Evolutionary conservation across 257 asterid genomes (phyloP).

Genomic region (Thymus quinquecostatus): DNA sequence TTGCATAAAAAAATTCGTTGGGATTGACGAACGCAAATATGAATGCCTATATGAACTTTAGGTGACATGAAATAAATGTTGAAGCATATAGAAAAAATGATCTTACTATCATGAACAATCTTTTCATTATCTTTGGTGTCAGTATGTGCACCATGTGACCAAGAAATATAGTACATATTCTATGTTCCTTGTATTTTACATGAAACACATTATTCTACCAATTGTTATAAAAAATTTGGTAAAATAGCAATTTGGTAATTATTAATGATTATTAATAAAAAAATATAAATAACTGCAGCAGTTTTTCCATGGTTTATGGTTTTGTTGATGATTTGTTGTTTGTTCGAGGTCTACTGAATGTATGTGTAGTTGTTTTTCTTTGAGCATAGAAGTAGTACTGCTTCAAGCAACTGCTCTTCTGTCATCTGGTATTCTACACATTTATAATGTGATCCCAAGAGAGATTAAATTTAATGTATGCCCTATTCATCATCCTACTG

Average conservation of each 20-base stretch:
- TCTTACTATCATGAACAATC: background rate
- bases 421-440: background rate
- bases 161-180: background rate
- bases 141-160: background rate
- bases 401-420: slow-evolving; percentile 3
- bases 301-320: no score
- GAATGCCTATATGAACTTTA: no score
- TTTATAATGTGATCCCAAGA: slow-evolving; percentile 2
- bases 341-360: no score
- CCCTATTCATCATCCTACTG: slow-evolving; percentile 12
- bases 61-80: background rate
- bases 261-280: no score
- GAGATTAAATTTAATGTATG: background rate
- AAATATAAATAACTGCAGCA: no score
- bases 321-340: no score
- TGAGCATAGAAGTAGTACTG: background rate
- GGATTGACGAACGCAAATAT: no score
- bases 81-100: background rate
- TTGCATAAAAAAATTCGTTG: no score
- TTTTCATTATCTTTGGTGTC: background rate
- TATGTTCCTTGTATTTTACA: background rate
- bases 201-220: background rate
- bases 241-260: no score
- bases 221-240: no score
- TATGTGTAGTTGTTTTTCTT: slow-evolving; percentile 9